Conservation (phyloP, 2,329 filamentous ascomycete species). For the Claviceps africana region DNA sequence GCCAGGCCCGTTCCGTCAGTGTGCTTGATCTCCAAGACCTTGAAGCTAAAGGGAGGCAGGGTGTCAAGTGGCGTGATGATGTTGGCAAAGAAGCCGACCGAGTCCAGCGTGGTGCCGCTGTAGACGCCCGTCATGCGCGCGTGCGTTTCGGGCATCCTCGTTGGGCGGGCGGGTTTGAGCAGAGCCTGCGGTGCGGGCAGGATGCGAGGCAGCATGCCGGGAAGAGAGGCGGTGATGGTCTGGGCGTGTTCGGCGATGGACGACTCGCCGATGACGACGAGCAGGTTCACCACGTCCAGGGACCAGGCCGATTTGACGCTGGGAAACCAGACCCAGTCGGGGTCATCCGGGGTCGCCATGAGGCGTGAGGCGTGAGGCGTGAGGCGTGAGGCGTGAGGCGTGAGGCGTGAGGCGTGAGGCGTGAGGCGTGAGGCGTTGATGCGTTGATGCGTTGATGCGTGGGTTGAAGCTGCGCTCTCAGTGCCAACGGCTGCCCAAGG, state of each 20-base stretch:
- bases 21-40: conserved; percentile 35
- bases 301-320: conserved; percentile 31
- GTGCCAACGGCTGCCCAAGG: background rate
- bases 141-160: conserved; percentile 38
- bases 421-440: too few relatives aligned
- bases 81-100: conserved; percentile 48
- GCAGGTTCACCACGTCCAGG: conserved; percentile 47
- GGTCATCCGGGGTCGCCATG: conserved; percentile 14
- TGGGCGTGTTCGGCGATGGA: conserved; percentile 44
- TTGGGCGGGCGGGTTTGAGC: conserved; percentile 40
- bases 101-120: conserved; percentile 38
- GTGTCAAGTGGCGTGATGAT: conserved; percentile 43
- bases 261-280: conserved; percentile 48
- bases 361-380: conserved; percentile 9
- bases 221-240: conserved; percentile 41
- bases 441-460: too few relatives aligned
- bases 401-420: too few relatives aligned
- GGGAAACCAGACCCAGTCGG: conserved; percentile 30
- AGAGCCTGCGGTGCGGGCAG: conserved; percentile 49
- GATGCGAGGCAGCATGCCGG: conserved; percentile 44
- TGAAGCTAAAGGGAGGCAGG: conserved; percentile 32
- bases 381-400: too few relatives aligned
- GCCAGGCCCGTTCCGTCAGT: conserved; percentile 11
- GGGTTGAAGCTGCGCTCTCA: background rate
- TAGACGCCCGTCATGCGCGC: conserved; percentile 45